Evolutionary conservation across 1,139 yeast genomes (phyloP), one percentile per base, ranked within the genome.

Genomic region (Pneumocystis canis): DNA sequence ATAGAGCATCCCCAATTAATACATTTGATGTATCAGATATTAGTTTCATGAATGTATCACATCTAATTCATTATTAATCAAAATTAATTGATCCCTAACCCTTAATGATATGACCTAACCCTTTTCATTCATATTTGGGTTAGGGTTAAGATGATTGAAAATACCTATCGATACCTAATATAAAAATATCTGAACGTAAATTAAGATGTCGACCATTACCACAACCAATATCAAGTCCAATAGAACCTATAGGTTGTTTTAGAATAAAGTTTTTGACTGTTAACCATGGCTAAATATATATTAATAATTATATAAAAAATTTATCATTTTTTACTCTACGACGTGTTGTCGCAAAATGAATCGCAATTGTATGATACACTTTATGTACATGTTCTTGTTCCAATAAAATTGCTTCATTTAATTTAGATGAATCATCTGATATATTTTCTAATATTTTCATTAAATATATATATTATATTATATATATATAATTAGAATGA

Each of bases 151-250:
- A 6, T 5, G 33, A 5, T 32, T 18, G 30, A 6, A 3, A 37
- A 2, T 60, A 65, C 54, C 69, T 75, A 71, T 92, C 98, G 5
- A 94, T 84, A 0, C 97, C 97, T 32, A 92, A 73, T 31, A 90
- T 79, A 69, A 73, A 84, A 3, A 92, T 71, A 54, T 84, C 78
- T 11, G 80, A 77, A 72, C 90, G 90, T 11, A 89, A 80, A 1
- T 80, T 81, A 63, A 92, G 74, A 71, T 94, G 92, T 71, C 92
- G 92, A 11, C 98, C 98, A 71, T 94, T 92, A 2, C 98, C 98
- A 73, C 97, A 92, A 0, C 98, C 98, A 20, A 92, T 63, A 64
- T 77, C 80, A 67, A 82, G 74, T 1, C 87, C 87, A 6, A 83
- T 67, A 3, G 79, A 72, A 5, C 84, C 84, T 0, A 70, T 68